Percentiles rank a stretch among this genome's conserved stretches.
Evolutionary conservation across 768 basidiomycete genomes (phyloP).

Genomic region (Tylopilus sp.): DNA sequence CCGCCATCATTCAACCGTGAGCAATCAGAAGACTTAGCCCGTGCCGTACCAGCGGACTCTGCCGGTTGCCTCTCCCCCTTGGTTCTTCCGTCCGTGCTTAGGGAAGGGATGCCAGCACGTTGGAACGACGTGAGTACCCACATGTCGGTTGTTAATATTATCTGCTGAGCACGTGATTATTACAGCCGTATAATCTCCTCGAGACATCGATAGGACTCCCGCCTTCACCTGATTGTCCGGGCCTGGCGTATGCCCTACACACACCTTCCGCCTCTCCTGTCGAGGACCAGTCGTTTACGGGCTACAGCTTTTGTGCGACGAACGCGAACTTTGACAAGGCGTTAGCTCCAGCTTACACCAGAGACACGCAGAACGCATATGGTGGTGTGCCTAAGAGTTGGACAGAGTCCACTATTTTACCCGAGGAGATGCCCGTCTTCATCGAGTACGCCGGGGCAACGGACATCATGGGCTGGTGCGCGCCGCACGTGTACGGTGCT

Average conservation of each 20-base stretch:
- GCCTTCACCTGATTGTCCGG: constrained; percentile 21
- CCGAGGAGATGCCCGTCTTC: constrained; percentile 26
- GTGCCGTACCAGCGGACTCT: constrained; percentile 22
- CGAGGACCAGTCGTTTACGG: constrained; percentile 20
- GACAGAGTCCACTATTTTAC: constrained; percentile 19
- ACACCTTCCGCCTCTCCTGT: constrained; percentile 27
- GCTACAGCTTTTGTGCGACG: constrained; percentile 16
- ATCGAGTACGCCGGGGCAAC: constrained; percentile 20
- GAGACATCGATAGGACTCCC: constrained; percentile 30
- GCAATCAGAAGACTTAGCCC: constrained; percentile 20
- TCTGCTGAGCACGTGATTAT: constrained; percentile 19
- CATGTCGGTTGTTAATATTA: constrained; percentile 8
- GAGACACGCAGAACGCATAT: constrained; percentile 20
- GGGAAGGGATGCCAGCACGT: constrained; percentile 28
- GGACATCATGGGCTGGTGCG: constrained; percentile 25
- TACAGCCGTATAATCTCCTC: constrained; percentile 33
- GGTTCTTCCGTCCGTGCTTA: constrained; percentile 30
- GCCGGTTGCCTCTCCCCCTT: constrained; percentile 29
- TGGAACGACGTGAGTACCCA: constrained; percentile 33
- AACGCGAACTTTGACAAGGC: constrained; percentile 10
- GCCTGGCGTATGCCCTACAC: constrained; percentile 22
- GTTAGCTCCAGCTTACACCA: constrained; percentile 9
- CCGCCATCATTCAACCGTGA: constrained; percentile 14
- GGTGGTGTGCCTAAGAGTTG: constrained; percentile 27
- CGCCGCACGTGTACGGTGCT: constrained; percentile 14